A percentile compares a stretch with the other conserved stretches of the same genome.
These are phyloP conservation scores for Butyriboletus loyo DNA, from an alignment of 768 basidiomycete genomes.

Conservation along the genomic window DNA sequence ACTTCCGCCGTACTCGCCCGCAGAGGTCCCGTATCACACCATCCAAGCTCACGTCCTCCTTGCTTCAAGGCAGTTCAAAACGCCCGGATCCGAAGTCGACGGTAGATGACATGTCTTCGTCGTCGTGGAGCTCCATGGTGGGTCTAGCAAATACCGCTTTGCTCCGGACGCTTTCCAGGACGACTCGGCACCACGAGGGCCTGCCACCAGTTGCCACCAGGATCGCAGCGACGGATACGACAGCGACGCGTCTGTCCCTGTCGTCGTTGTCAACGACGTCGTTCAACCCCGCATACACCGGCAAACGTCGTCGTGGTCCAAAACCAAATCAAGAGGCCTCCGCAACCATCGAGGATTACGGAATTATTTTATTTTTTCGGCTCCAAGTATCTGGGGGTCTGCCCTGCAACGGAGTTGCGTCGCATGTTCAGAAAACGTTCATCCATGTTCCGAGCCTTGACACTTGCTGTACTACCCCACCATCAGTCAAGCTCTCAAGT, in stretches of 20 bases:
- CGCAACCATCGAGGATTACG: neutral
- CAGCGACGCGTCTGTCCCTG: neutral
- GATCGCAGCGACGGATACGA: neutral
- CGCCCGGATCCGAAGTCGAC: neutral
- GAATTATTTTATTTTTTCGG: too few species aligned
- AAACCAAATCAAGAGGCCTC: neutral
- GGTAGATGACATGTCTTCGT: neutral
- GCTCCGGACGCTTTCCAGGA: neutral
- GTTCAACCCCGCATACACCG: neutral
- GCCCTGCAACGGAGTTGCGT: too few species aligned
- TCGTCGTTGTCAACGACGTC: neutral
- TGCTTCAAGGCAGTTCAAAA: neutral
- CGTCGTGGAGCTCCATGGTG: neutral
- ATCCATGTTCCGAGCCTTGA: neutral
- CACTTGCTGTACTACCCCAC: neutral
- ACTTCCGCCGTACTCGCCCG: neutral
- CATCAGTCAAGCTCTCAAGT: neutral
- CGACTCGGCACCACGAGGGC: neutral
- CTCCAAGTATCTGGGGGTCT: constrained; percentile 11
- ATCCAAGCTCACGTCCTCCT: too few species aligned
- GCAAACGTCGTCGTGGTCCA: neutral
- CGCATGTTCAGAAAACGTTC: neutral
- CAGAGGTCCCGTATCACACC: neutral
- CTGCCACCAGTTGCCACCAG: too few species aligned
- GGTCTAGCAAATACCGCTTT: neutral